phyloP scores from a whole-genome alignment of 192 early-diverging fungal species.

The Entophlyctis luteolus region DNA sequence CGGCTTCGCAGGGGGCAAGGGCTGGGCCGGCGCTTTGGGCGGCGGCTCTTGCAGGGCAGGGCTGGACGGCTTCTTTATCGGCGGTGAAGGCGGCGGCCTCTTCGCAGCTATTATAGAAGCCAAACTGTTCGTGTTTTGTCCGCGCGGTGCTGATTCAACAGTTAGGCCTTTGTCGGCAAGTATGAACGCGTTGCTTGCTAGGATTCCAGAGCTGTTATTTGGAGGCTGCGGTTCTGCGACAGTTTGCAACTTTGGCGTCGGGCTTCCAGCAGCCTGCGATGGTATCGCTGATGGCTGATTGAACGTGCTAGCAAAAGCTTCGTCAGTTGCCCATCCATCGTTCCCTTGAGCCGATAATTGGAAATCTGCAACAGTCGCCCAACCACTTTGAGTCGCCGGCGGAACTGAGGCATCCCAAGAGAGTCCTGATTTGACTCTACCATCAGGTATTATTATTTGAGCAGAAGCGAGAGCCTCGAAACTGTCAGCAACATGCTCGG shows the following conservation, averaged over 20 bases:
- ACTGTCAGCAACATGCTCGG: too few relatives aligned
- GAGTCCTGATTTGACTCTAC: too few relatives aligned
- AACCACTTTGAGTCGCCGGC: background rate
- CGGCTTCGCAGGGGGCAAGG: background rate
- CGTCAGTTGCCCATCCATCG: slow-evolving; percentile 14
- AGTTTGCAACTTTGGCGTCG: too few relatives aligned
- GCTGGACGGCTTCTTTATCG: background rate
- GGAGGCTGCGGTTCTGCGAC: too few relatives aligned
- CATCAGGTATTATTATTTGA: too few relatives aligned
- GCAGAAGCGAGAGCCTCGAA: too few relatives aligned
- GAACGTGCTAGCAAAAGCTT: slow-evolving; percentile 6
- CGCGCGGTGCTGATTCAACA: background rate
- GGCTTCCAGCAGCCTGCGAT: background rate
- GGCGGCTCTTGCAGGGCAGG: background rate
- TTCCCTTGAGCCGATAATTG: too few relatives aligned
- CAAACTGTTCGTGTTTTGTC: background rate
- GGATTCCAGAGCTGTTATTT: too few relatives aligned
- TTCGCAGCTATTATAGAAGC: background rate
- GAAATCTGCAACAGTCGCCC: background rate
- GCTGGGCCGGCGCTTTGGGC: background rate
- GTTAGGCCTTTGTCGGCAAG: background rate
- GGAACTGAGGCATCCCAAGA: background rate
- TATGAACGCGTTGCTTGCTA: background rate
- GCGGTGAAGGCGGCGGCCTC: background rate
- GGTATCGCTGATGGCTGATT: background rate